Conservation (phyloP, 164 flowering plant species). For the Vitis cinerea region DNA sequence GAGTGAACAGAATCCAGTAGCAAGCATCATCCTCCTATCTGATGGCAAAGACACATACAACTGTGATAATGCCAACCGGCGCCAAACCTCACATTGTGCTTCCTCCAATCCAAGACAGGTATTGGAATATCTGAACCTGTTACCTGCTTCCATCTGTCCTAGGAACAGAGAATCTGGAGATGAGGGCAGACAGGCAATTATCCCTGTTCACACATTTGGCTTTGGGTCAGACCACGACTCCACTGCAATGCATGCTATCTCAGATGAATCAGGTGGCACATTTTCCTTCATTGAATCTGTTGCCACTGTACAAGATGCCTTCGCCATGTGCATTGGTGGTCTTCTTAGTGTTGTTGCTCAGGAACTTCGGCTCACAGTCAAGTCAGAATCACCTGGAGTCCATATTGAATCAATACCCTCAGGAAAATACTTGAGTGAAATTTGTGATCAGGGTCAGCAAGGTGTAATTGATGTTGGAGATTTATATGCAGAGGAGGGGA, state of each 20-base stretch:
- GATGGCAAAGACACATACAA: constrained; percentile 40
- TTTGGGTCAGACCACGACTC: constrained; percentile 36
- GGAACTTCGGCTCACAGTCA: constrained; percentile 23
- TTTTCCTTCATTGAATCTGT: constrained; percentile 38
- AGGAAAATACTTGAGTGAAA: constrained; percentile 25
- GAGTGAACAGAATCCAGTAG: constrained; percentile 25
- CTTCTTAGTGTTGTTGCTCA: constrained; percentile 47
- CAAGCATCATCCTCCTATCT: constrained; percentile 41
- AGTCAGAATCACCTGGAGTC: constrained; percentile 22
- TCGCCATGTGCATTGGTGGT: constrained; percentile 54
- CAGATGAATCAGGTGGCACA: constrained; percentile 35
- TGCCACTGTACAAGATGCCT: constrained; percentile 40
- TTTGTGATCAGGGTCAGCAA: constrained; percentile 11
- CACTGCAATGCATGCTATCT: constrained; percentile 23
- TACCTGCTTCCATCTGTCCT: constrained; percentile 18
- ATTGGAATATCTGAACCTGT: constrained; percentile 10
- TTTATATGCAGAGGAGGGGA: constrained; percentile 39
- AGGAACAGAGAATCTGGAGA: background rate
- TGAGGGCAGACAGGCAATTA: background rate
- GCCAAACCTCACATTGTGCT: background rate
- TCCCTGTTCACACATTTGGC: constrained; percentile 39
- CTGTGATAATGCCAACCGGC: background rate
- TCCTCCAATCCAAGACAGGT: constrained; percentile 2
- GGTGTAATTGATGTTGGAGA: constrained; percentile 32
- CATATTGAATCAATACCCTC: constrained; percentile 22